Conservation (phyloP, 805 yeast genomes). For the Spathaspora boniae region DNA sequence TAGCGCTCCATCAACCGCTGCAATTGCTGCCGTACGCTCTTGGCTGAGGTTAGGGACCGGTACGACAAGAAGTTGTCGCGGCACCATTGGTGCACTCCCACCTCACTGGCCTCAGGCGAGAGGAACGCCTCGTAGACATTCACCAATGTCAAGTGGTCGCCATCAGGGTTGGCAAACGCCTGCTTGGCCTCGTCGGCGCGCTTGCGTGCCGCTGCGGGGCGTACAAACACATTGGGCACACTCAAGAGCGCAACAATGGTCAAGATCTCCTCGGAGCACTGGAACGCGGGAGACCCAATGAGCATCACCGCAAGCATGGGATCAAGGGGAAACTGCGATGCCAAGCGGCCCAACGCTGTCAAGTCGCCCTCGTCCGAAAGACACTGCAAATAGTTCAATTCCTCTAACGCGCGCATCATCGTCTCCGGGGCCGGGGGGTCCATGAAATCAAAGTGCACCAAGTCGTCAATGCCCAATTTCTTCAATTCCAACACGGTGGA, state of each 20-base stretch:
- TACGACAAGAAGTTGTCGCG: slow-evolving; percentile 82
- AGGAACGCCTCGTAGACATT: slow-evolving; percentile 85
- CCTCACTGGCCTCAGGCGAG: slow-evolving; percentile 64
- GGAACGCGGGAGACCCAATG: slow-evolving; percentile 79
- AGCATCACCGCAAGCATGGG: slow-evolving; percentile 94
- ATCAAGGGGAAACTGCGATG: slow-evolving; percentile 92
- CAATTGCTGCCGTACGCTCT: slow-evolving; percentile 80
- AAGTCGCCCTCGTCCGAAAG: slow-evolving; percentile 88
- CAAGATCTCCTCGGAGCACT: slow-evolving; percentile 85
- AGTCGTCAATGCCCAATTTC: slow-evolving; percentile 90
- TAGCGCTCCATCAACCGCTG: slow-evolving; percentile 77
- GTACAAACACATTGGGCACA: slow-evolving; percentile 90
- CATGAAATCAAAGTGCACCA: slow-evolving; percentile 97
- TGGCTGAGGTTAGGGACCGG: slow-evolving; percentile 83
- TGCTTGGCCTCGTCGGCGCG: slow-evolving; percentile 89
- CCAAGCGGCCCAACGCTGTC: slow-evolving; percentile 84
- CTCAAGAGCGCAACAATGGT: slow-evolving; percentile 87
- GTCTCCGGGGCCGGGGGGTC: slow-evolving; percentile 99
- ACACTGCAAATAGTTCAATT: slow-evolving; percentile 84
- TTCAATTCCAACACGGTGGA: slow-evolving; percentile 90
- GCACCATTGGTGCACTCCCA: slow-evolving; percentile 81
- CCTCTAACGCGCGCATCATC: slow-evolving; percentile 98
- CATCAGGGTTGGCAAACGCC: slow-evolving; percentile 87
- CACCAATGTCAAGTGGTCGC: slow-evolving; percentile 88
- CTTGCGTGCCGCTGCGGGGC: slow-evolving; percentile 85